Evolutionary conservation across 805 yeast genomes (phyloP).

Genomic region (Starmerella bombicola): DNA sequence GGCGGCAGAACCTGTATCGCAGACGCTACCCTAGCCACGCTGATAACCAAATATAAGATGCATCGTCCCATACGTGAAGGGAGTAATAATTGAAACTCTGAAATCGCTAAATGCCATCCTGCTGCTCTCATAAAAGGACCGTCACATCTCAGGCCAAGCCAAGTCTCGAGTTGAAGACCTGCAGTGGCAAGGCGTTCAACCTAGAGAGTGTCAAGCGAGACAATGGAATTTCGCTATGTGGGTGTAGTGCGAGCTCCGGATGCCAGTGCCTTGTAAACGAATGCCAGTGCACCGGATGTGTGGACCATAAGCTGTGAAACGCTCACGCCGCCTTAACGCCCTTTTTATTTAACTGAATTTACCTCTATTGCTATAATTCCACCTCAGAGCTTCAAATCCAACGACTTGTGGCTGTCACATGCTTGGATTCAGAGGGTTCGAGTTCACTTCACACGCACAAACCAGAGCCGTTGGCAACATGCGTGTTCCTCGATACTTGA

Average conservation of each 20-base stretch:
- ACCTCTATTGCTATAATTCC: no score
- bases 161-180: neutral
- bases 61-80: no score
- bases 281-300: slow-evolving; percentile 18
- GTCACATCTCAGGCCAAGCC: neutral
- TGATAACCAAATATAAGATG: no score
- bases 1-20: no score
- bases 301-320: slow-evolving; percentile 17
- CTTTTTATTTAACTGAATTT: neutral
- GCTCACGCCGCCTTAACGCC: no score
- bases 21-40: no score
- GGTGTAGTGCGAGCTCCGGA: slow-evolving; percentile 13
- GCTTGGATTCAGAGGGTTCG: no score
- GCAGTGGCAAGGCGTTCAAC: slow-evolving; percentile 6
- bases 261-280: slow-evolving; percentile 17
- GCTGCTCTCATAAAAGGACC: slow-evolving; percentile 14
- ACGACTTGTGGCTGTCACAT: no score
- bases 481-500: slow-evolving; percentile 25
- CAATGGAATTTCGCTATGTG: slow-evolving; percentile 17
- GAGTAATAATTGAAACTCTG: no score
- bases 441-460: neutral
- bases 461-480: slow-evolving; percentile 9
- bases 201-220: slow-evolving; percentile 7
- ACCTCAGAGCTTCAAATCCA: no score
- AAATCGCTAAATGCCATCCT: slow-evolving; percentile 13